Base-by-base conservation (phyloP, 495 filamentous ascomycete genomes). In the Penicillium manginii region DNA sequence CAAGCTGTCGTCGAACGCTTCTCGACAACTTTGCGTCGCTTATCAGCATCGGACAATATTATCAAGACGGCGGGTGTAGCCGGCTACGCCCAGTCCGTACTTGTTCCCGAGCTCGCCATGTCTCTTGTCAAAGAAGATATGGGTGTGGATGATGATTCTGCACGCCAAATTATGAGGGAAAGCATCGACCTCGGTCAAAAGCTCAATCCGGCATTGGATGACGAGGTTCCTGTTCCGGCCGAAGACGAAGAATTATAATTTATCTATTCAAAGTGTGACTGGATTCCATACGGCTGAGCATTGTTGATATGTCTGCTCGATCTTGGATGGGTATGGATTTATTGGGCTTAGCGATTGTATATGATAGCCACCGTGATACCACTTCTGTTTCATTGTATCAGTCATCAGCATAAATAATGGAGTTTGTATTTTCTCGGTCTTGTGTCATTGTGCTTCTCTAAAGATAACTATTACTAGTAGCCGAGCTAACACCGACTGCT, bases 61-160 rank as follows among this genome's bases (percentile, higher is more conserved):
- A 79, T 96, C 47, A 84, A 88, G 11, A 78, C 80, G 0, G 80
- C 88, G 22, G 90, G 91, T 10, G 80, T 90, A 26, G 85, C 84
- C 14, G 83, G 81, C 17, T 98, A 91, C 63, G 84, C 97, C 8
- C 92, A 97, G 72, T 78, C 80, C 0, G 94, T 98, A 3, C 74
- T 97, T 42, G 92, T 96, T 14, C 93, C 93, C 0, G 94, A 98
- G 68, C 69, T 97, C 49, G 84, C 88, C 4, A 78, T 91, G 2
- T 73, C 76, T 60, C 80, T 98, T 17, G 88, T 98, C 23, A 89
- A 83, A 78, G 89, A 97, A 60, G 94, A 98, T 66, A 90, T 97
- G 89, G 66, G 71, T 0, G 81, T 89, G n/a, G 73, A 74, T 6
- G 83, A 84, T 52, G 84, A 85, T 46, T 69, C 79, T 59, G 91